Conservation (phyloP, 805 yeast species). For the Hanseniaspora vineae region DNA sequence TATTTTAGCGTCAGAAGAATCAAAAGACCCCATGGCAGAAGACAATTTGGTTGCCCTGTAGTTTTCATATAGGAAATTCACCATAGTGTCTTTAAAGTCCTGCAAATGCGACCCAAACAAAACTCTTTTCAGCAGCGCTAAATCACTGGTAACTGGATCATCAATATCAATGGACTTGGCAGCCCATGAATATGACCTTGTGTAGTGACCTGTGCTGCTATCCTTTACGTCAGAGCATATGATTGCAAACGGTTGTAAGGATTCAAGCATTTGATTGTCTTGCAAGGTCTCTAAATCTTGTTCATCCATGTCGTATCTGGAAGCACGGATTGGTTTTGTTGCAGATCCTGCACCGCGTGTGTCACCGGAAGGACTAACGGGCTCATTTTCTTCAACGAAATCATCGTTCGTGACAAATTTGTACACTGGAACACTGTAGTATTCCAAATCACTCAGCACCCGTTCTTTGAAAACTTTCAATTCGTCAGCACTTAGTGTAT, state of each 20-base stretch:
- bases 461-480: conserved; percentile 45
- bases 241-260: conserved; percentile 65
- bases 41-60: conserved; percentile 70
- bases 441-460: conserved; percentile 49
- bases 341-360: not conserved
- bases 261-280: conserved; percentile 49
- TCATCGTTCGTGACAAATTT: conserved; percentile 31
- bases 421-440: conserved; percentile 59
- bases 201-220: conserved; percentile 42
- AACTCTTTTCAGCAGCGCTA: conserved; percentile 48
- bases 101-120: conserved; percentile 73
- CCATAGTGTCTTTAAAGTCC: conserved; percentile 71
- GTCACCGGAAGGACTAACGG: not conserved
- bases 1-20: not conserved
- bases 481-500: conserved; percentile 53
- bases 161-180: conserved; percentile 31
- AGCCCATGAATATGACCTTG: conserved; percentile 74
- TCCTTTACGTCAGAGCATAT: conserved; percentile 50
- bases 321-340: not conserved
- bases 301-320: conserved; percentile 45
- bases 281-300: conserved; percentile 58
- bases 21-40: conserved; percentile 28
- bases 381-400: not conserved
- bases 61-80: conserved; percentile 61
- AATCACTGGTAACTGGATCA: conserved; percentile 39